Base-by-base conservation (phyloP, 2,329 filamentous ascomycete species). In the Davidsoniella australis region DNA sequence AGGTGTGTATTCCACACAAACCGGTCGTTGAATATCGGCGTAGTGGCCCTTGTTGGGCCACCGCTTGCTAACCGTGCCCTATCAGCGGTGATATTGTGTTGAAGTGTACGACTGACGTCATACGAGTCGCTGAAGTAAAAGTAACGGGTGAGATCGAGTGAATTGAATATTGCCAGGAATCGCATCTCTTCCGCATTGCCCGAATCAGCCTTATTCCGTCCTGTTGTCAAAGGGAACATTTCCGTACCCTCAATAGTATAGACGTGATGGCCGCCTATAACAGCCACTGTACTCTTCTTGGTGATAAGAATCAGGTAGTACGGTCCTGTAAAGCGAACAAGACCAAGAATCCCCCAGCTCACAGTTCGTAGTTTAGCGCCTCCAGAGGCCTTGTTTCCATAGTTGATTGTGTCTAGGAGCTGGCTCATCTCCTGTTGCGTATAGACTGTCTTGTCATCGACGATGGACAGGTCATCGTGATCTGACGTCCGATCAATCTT, bases 81-180 rank as follows among this genome's bases (percentile, higher is more conserved):
- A 63, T 95, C 87, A 29, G 78, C 74, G 17, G 80, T 80, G 53
- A 98, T 87, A 58, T 98, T 98, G 59, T 89, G 79, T 62, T 98
- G 91, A 43, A 98, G 68, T 1, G 87, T 94, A 48, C 80, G 77
- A 0, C 91, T 98, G 56, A 96, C 83, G 61, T 98, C 86, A 66
- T 98, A 98, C 0, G 89, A 93, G 62, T 95, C 95, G 66, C 89
- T 95, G 68, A 95, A 98, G 64, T 98, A 98, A 63, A 98, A 98
- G 0, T 85, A 93, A 50, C 83, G 76, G 0, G 83, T 87, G 53
- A 98, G 67, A 62, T 98, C 91, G 29, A 98, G 71, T 56, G 94
- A 94, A 61, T 85, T 87, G 41, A 98, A 70, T 47, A 95, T 96
- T 23, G 77, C 75, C 33, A 96, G 71, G 59, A 94, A 96, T 24